Evolutionary conservation across 2,329 filamentous ascomycete genomes (phyloP).

Genomic region (Zymoseptoria pseudotritici): DNA sequence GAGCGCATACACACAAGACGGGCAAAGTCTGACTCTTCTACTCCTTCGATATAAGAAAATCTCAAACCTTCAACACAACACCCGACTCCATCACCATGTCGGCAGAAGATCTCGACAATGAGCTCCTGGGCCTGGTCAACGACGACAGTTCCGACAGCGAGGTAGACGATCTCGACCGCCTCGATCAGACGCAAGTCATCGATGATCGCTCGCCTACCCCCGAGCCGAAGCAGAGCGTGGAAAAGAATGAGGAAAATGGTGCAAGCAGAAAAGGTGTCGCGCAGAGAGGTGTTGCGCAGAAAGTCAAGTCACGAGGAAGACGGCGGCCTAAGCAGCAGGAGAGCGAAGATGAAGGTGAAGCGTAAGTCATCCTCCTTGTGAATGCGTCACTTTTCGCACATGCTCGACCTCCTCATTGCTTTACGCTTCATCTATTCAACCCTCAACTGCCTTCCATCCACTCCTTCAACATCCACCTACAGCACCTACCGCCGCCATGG

Average conservation of each 20-base stretch:
- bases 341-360: conserved; percentile 65
- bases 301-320: conserved; percentile 36
- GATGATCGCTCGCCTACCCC: conserved; percentile 51
- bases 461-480: conserved; percentile 2
- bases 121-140: conserved; percentile 86
- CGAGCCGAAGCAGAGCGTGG: conserved; percentile 34
- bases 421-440: conserved; percentile 9
- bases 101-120: conserved; percentile 63
- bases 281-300: conserved; percentile 39
- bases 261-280: conserved; percentile 15
- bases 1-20: background rate
- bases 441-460: background rate
- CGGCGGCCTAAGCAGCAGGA: conserved; percentile 44
- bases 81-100: conserved; percentile 30
- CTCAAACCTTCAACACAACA: no score
- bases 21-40: background rate
- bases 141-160: conserved; percentile 52
- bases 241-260: conserved; percentile 30
- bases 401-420: conserved; percentile 5
- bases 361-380: conserved; percentile 51
- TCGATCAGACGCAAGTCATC: conserved; percentile 40
- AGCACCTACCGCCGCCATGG: conserved; percentile 3
- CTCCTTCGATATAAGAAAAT: no score
- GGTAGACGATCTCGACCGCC: conserved; percentile 35
- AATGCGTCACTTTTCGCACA: background rate